Conservation (phyloP, 169 alveolate genomes). For the Ichthyophthirius multifiliis region DNA sequence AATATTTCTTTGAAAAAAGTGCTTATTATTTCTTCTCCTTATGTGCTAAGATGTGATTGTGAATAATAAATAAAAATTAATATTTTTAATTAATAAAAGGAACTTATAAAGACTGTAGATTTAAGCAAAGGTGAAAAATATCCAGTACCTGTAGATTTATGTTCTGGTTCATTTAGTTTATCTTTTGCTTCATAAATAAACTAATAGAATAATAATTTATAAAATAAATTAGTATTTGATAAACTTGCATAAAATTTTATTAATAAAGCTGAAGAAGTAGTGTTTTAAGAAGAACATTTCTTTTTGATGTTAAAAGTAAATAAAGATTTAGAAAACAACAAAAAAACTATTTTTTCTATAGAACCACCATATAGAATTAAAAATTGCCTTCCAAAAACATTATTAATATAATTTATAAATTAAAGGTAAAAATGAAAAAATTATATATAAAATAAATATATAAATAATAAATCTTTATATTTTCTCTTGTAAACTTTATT, state of each 20-base stretch:
- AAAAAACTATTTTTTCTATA: neutral
- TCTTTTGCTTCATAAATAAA: no score
- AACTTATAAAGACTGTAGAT: neutral
- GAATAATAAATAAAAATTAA: neutral
- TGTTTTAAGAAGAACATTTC: neutral
- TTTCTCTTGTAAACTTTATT: no score
- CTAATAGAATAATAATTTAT: neutral
- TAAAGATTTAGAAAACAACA: neutral
- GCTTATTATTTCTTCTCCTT: constrained; percentile 6
- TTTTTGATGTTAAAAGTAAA: neutral
- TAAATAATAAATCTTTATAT: no score
- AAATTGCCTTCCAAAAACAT: constrained; percentile 13
- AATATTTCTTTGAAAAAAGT: neutral
- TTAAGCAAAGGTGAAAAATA: neutral
- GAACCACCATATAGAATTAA: constrained; percentile 11
- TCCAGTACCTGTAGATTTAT: constrained; percentile 4
- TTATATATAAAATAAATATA: no score
- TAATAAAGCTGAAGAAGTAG: neutral
- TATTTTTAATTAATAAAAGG: neutral
- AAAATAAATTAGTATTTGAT: neutral
- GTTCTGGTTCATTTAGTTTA: neutral
- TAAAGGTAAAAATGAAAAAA: neutral
- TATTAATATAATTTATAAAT: neutral
- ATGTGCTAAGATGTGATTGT: neutral
- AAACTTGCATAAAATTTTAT: neutral